These are phyloP conservation scores for Fusarium praegraminearum DNA, from an alignment of 2,329 filamentous ascomycete species.

Conservation along the genomic window DNA sequence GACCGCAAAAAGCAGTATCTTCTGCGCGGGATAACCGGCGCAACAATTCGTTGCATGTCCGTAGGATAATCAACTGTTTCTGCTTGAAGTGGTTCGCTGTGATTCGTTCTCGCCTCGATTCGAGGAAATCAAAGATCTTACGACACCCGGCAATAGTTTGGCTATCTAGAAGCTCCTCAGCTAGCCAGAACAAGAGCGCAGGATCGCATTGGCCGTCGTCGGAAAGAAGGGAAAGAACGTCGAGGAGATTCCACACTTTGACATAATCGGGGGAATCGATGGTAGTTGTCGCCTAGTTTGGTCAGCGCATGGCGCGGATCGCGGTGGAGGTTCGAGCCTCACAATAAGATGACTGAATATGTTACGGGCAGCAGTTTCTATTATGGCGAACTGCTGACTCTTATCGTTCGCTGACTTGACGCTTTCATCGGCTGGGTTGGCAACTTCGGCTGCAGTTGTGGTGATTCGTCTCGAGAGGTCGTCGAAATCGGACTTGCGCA, in stretches of 20 bases:
- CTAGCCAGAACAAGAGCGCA: slow-evolving; percentile 86
- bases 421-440: slow-evolving; percentile 46
- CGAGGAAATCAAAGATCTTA: slow-evolving; percentile 92
- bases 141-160: slow-evolving; percentile 94
- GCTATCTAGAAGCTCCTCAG: slow-evolving; percentile 95
- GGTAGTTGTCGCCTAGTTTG: slow-evolving; percentile 72
- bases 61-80: slow-evolving; percentile 89
- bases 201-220: slow-evolving; percentile 84
- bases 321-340: slow-evolving; percentile 52
- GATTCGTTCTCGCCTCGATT: slow-evolving; percentile 90
- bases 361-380: slow-evolving; percentile 86
- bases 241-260: slow-evolving; percentile 91
- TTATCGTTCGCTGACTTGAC: slow-evolving; percentile 57
- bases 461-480: slow-evolving; percentile 61
- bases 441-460: slow-evolving; percentile 49
- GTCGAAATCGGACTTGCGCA: slow-evolving; percentile 76
- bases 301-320: slow-evolving; percentile 50
- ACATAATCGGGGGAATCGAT: slow-evolving; percentile 85
- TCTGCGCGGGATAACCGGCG: slow-evolving; percentile 93
- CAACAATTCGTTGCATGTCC: slow-evolving; percentile 95
- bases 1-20: slow-evolving; percentile 95
- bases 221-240: slow-evolving; percentile 88
- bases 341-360: slow-evolving; percentile 85
- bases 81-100: slow-evolving; percentile 83
- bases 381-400: slow-evolving; percentile 72